Conservation (phyloP, 352 stramenopile species). For the Stramenopiles sp. region DNA sequence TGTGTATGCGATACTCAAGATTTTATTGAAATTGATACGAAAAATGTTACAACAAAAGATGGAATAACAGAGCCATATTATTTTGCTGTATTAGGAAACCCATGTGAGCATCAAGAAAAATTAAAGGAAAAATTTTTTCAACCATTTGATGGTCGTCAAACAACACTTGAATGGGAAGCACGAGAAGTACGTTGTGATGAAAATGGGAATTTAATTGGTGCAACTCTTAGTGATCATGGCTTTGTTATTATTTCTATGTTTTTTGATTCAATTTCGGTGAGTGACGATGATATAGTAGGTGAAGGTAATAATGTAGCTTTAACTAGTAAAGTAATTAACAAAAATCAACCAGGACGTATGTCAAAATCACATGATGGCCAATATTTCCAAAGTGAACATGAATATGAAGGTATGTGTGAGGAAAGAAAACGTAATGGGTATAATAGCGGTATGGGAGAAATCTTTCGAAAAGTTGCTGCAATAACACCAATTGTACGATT, state of each 20-base stretch:
- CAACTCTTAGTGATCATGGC: constrained; percentile 17
- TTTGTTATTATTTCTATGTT: constrained; percentile 20
- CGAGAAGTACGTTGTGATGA: constrained; percentile 18
- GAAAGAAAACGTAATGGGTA: constrained; percentile 16
- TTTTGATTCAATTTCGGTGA: constrained; percentile 15
- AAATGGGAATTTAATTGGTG: constrained; percentile 11
- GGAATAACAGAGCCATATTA: background rate
- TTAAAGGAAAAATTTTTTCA: constrained; percentile 16
- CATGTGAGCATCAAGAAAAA: constrained; percentile 12
- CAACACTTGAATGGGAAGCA: constrained; percentile 13
- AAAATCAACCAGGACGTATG: constrained; percentile 9
- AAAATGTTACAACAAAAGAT: constrained; percentile 7
- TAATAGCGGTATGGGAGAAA: constrained; percentile 20
- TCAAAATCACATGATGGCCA: background rate
- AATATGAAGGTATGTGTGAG: constrained; percentile 10
- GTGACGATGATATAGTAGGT: background rate
- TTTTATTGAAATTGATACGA: constrained; percentile 18
- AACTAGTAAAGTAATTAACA: too few relatives aligned
- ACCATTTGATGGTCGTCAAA: constrained; percentile 15
- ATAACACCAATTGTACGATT: constrained; percentile 9
- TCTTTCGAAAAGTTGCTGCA: constrained; percentile 12
- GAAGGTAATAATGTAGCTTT: too few relatives aligned
- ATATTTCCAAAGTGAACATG: constrained; percentile 17
- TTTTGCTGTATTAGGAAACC: constrained; percentile 22
- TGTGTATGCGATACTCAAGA: constrained; percentile 21